A percentile compares a stretch with the other conserved stretches of the same genome.
Conservation (phyloP, 2,329 filamentous ascomycete species). For the Pseudogymnoascus sp. region DNA sequence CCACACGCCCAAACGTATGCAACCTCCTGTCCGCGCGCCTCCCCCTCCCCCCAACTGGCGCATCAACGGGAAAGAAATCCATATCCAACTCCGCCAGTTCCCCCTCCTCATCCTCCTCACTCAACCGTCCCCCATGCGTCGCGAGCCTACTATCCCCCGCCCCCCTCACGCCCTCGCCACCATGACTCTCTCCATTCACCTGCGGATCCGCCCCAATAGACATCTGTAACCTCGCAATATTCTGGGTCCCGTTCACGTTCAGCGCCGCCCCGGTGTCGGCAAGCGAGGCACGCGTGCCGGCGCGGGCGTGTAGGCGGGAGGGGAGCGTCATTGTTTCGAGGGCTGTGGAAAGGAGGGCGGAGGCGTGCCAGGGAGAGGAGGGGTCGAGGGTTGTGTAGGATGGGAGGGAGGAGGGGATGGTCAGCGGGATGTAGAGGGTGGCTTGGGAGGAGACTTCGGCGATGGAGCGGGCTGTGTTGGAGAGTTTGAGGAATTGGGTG, state of each 20-base stretch:
- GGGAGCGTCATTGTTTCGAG: constrained; percentile 74
- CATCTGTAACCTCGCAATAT: constrained; percentile 67
- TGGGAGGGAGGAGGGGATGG: constrained; percentile 52
- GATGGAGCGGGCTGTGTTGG: constrained; percentile 68
- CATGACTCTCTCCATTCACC: constrained; percentile 14
- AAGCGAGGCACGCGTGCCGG: constrained; percentile 40
- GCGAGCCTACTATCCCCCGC: constrained; percentile 17
- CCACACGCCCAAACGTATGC: constrained; percentile 32
- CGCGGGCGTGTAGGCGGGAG: constrained; percentile 52
- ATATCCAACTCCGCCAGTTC: constrained; percentile 28
- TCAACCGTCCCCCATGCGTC: constrained; percentile 32
- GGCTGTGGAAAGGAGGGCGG: constrained; percentile 66
- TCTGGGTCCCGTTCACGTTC: constrained; percentile 70
- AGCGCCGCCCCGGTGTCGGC: constrained; percentile 57
- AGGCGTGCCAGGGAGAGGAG: constrained; percentile 68
- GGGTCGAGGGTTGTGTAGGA: constrained; percentile 51
- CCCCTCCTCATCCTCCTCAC: constrained; percentile 19
- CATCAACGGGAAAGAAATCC: constrained; percentile 26
- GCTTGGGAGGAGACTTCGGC: constrained; percentile 60
- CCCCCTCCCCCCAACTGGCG: constrained; percentile 20
- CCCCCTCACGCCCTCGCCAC: not conserved
- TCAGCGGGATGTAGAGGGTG: constrained; percentile 70
- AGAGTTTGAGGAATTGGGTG: constrained; percentile 54
- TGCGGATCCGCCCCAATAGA: constrained; percentile 29
- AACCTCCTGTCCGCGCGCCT: constrained; percentile 17